Conservation (phyloP, 208 protist genomes). For the Leishmania turanica region DNA sequence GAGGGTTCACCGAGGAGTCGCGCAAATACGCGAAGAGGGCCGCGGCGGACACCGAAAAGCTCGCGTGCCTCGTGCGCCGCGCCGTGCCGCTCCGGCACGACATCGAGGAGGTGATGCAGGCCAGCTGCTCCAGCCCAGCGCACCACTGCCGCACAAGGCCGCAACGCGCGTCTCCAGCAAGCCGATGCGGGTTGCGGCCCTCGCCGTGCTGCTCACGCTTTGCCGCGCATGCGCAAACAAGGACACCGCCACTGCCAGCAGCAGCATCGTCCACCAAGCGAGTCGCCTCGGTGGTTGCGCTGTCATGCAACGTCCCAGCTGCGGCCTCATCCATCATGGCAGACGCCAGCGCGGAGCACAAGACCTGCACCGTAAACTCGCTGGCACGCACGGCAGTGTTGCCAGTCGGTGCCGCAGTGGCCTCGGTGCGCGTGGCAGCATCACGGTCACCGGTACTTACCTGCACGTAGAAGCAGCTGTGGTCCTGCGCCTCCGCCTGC, state of each 20-base stretch:
- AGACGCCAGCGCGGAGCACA: slow-evolving; percentile 5
- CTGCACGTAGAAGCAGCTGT: slow-evolving; percentile 11
- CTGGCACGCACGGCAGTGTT: not conserved
- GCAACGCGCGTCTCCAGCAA: not conserved
- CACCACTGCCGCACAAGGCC: slow-evolving; percentile 15
- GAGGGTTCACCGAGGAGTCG: slow-evolving; percentile 10
- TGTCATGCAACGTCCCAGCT: not conserved
- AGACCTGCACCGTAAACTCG: not conserved
- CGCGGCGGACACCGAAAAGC: not conserved
- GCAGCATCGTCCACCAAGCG: not conserved
- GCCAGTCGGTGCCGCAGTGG: not conserved
- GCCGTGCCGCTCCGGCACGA: not conserved
- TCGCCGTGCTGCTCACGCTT: not conserved
- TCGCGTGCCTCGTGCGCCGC: not conserved
- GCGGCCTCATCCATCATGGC: not conserved
- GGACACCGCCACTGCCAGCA: not conserved
- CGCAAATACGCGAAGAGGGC: slow-evolving; percentile 9
- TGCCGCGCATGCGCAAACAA: not conserved
- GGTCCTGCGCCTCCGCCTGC: slow-evolving; percentile 4
- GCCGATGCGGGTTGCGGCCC: not conserved
- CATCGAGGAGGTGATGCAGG: not conserved
- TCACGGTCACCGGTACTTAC: not conserved
- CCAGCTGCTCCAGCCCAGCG: slow-evolving; percentile 15
- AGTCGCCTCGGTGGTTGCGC: not conserved
- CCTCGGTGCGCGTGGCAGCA: not conserved